Evolutionary conservation across 129 eudicot species (phyloP).

Genomic region (Lactuca sativa): DNA sequence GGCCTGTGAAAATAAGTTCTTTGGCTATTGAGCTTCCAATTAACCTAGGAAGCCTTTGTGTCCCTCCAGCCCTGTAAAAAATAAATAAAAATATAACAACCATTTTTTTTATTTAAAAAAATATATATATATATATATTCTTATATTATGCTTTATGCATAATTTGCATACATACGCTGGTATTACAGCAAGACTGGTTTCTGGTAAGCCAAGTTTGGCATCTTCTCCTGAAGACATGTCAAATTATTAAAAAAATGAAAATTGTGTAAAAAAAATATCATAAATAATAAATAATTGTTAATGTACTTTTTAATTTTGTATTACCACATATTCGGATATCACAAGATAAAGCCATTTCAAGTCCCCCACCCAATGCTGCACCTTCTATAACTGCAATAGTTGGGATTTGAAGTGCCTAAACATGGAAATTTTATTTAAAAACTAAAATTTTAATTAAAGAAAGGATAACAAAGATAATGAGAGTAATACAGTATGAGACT

Average conservation of each 20-base stretch:
- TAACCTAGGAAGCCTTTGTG: slow-evolving; percentile 92
- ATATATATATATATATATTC: not conserved
- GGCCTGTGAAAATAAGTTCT: slow-evolving; percentile 93
- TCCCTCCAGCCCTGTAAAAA: slow-evolving; percentile 88
- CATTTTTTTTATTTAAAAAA: not conserved
- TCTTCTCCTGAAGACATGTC: slow-evolving; percentile 65
- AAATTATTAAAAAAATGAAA: slow-evolving; percentile 6
- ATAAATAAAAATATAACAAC: slow-evolving; percentile 22
- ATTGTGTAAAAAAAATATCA: slow-evolving; percentile 7
- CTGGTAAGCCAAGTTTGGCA: slow-evolving; percentile 81
- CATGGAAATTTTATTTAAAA: slow-evolving; percentile 3
- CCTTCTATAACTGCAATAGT: slow-evolving; percentile 98
- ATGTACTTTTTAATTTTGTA: slow-evolving; percentile 22
- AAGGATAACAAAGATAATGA: slow-evolving; percentile 5
- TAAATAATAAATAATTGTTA: not conserved
- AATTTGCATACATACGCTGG: slow-evolving; percentile 66
- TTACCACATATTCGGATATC: slow-evolving; percentile 98
- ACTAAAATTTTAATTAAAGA: slow-evolving; percentile 4
- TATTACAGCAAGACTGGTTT: slow-evolving; percentile 92
- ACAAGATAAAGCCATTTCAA: slow-evolving; percentile 96
- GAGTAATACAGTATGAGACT: slow-evolving; percentile 11
- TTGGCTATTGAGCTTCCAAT: slow-evolving; percentile 90
- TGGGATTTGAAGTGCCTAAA: slow-evolving; percentile 81
- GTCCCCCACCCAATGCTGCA: slow-evolving; percentile 97
- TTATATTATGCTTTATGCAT: not conserved